These are phyloP conservation scores for Fusarium scirpi DNA, from an alignment of 2,329 filamentous ascomycete species.

Conservation along the genomic window DNA sequence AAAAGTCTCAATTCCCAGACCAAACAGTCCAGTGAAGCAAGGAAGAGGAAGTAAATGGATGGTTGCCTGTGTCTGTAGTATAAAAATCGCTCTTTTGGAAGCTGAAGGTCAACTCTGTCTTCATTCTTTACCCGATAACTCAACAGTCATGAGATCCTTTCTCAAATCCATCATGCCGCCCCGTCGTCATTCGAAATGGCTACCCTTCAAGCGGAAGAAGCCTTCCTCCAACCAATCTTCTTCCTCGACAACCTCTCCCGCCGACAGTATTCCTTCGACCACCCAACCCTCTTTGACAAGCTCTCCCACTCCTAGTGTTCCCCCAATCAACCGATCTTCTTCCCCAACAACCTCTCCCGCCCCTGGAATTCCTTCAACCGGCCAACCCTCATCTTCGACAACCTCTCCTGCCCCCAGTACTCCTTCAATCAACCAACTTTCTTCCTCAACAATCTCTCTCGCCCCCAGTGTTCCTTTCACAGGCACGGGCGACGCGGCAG, in stretches of 20 bases:
- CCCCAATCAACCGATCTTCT: too few relatives aligned
- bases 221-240: background rate
- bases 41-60: background rate
- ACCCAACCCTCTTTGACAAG: too few relatives aligned
- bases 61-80: background rate
- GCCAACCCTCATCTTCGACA: too few relatives aligned
- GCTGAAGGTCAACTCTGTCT: background rate
- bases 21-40: background rate
- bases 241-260: background rate
- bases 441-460: too few relatives aligned
- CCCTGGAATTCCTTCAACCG: too few relatives aligned
- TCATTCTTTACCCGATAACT: background rate
- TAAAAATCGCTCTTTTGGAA: background rate
- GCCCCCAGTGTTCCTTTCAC: too few relatives aligned
- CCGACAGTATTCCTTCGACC: too few relatives aligned
- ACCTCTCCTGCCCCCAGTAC: too few relatives aligned
- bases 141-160: background rate
- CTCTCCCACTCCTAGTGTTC: too few relatives aligned
- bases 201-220: background rate
- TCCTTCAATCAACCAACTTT: too few relatives aligned
- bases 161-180: background rate
- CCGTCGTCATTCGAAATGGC: background rate
- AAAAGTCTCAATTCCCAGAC: background rate
- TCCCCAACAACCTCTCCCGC: too few relatives aligned
- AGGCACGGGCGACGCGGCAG: conserved; percentile 11